phyloP scores from a whole-genome alignment of 2,329 filamentous ascomycete species.

The Penicillium frequentans region DNA sequence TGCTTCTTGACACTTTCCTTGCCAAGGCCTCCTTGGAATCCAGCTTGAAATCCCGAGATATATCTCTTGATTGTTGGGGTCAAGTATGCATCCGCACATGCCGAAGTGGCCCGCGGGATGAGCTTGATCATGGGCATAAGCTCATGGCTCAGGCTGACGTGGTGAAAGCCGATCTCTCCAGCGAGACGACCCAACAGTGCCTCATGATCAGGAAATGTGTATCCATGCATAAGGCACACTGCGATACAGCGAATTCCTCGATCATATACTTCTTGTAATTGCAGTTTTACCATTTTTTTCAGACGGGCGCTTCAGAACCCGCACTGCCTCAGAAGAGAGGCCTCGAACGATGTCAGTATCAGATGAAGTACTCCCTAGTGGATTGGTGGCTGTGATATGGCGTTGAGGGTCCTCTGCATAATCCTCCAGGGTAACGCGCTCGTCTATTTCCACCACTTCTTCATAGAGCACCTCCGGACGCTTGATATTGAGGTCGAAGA shows the following conservation, averaged over 20 bases:
- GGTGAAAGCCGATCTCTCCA: slow-evolving; percentile 75
- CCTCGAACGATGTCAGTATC: slow-evolving; percentile 65
- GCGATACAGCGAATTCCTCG: slow-evolving; percentile 77
- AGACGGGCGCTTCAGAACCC: slow-evolving; percentile 63
- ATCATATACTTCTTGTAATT: slow-evolving; percentile 68
- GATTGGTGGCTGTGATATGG: slow-evolving; percentile 50
- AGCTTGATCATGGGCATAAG: slow-evolving; percentile 89
- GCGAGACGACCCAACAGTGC: slow-evolving; percentile 74
- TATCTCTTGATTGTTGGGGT: slow-evolving; percentile 79
- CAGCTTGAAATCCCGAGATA: slow-evolving; percentile 72
- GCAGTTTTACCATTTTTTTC: slow-evolving; percentile 56
- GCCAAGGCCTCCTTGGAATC: slow-evolving; percentile 79
- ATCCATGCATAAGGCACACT: slow-evolving; percentile 88
- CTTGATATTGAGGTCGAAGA: slow-evolving; percentile 85
- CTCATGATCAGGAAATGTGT: slow-evolving; percentile 87
- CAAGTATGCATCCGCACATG: slow-evolving; percentile 77
- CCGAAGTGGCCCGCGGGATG: slow-evolving; percentile 71
- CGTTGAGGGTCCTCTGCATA: slow-evolving; percentile 84
- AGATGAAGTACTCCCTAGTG: slow-evolving; percentile 38
- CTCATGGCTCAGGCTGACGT: slow-evolving; percentile 78
- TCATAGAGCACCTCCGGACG: slow-evolving; percentile 88
- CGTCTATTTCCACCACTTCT: slow-evolving; percentile 82
- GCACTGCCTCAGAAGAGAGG: slow-evolving; percentile 71
- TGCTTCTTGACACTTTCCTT: slow-evolving; percentile 70
- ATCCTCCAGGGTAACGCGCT: slow-evolving; percentile 87